A percentile compares a stretch with the other conserved stretches of the same genome.
Evolutionary conservation across 140 eudicot genomes (phyloP).

Genomic region (Ambrosia hybrid): DNA sequence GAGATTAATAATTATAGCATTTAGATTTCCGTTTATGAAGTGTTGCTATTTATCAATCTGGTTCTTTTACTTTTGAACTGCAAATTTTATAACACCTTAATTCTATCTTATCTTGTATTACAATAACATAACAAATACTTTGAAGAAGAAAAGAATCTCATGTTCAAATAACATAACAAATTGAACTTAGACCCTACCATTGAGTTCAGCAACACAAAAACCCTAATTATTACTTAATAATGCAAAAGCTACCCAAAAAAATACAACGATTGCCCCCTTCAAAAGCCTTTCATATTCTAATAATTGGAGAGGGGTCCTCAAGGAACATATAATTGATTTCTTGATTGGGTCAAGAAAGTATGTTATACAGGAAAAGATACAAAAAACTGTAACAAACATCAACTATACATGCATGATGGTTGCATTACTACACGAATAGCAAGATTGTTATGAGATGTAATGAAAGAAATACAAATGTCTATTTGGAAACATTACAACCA

Average conservation of each 20-base stretch:
- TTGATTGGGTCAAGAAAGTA: background rate
- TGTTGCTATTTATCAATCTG: no score
- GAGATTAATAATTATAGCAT: no score
- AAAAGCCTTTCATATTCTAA: background rate
- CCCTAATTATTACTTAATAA: background rate
- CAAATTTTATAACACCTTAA: no score
- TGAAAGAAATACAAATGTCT: no score
- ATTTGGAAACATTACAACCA: no score
- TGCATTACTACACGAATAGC: background rate
- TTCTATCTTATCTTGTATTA: no score
- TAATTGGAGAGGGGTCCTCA: conserved; percentile 2
- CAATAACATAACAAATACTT: no score
- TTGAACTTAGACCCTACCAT: background rate
- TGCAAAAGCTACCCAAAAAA: background rate
- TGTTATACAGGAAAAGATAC: background rate
- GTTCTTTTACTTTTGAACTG: no score
- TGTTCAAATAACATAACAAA: background rate
- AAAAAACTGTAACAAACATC: background rate
- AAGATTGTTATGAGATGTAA: background rate
- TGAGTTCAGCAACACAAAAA: background rate
- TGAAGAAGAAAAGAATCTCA: no score
- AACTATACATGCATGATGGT: no score
- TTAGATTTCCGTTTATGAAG: no score
- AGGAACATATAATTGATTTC: background rate
- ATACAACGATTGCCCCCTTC: background rate